Conservation (phyloP, 192 early-diverging fungal genomes). For the Backusella parvicylindrica region DNA sequence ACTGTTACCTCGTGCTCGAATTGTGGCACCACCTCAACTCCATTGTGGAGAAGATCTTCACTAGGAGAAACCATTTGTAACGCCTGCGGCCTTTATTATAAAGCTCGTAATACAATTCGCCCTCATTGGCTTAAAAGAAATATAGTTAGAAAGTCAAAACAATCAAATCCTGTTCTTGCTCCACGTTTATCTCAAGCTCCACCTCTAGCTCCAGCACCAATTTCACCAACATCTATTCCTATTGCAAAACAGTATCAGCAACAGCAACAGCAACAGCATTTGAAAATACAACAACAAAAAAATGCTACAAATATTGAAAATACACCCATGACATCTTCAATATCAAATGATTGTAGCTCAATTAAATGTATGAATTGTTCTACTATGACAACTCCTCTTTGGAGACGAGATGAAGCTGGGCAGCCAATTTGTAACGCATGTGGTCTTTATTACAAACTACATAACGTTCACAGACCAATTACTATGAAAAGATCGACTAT, state of each 20-base stretch:
- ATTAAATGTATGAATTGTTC: constrained; percentile 66
- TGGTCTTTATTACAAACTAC: constrained; percentile 85
- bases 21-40: constrained; percentile 65
- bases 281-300: background rate
- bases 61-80: constrained; percentile 79
- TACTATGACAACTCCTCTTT: constrained; percentile 65
- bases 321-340: background rate
- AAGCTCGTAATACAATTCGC: constrained; percentile 53
- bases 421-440: constrained; percentile 88
- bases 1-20: constrained; percentile 54
- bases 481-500: constrained; percentile 67
- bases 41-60: constrained; percentile 72
- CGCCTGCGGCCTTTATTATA: constrained; percentile 73
- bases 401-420: constrained; percentile 68
- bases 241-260: background rate
- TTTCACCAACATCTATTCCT: background rate
- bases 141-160: constrained; percentile 8
- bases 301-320: background rate
- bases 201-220: constrained; percentile 1
- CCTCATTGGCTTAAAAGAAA: constrained; percentile 57
- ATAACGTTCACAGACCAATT: constrained; percentile 69
- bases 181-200: constrained; percentile 9
- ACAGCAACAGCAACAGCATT: background rate
- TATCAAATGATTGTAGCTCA: background rate
- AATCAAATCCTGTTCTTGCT: background rate